Base-by-base conservation (phyloP, 2,329 filamentous ascomycete species). In the Fusarium ramigenum region DNA sequence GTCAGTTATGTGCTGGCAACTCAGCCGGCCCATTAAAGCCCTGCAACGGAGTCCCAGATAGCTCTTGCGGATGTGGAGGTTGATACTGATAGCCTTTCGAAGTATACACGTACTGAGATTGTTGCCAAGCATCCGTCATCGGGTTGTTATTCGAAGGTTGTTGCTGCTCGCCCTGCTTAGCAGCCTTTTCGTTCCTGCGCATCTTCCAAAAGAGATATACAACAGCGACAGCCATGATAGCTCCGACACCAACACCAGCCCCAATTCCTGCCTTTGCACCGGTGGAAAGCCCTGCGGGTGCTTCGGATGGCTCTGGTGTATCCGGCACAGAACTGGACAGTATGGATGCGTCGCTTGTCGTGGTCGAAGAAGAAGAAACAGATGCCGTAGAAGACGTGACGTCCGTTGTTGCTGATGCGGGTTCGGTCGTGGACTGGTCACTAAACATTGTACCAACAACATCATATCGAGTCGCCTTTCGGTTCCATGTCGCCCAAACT, bases 401-500 rank as follows among this genome's bases (percentile, higher is more conserved):
- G 7, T 59, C 58, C 28, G 58, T 58, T 16, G 37, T 72, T 7
- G 56, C 40, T 5, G 39, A 21, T 37, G 57, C 18, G 11, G 56
- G 32, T 15, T 66, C 60, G 14, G 66, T 58, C 2, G 60, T 70
- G 2, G 63, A 28, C 8, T 62, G 39, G n/a, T 28, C 54, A 15
- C n/a, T 49, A 23, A 64, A 67, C n/a, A 72, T n/a, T 16, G 73
- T 73, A 19, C 69, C 60, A 14, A 78, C 49, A 36, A 75, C 63
- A 2, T 61, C 43, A 21, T 76, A 79, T 49, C 46, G 54, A 30
- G 40, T 73, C 19, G 69, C 62, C 40, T 59, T 61, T 23, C 46
- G 32, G 28, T 77, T 49, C 66, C 66, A 78, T 14, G 73, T 76
- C 10, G 74, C 75, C 75, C 73, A 73, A 5, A 58, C 56, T 8